phyloP scores from a whole-genome alignment of 139 green algal species.

The Chlorella ohadii region DNA sequence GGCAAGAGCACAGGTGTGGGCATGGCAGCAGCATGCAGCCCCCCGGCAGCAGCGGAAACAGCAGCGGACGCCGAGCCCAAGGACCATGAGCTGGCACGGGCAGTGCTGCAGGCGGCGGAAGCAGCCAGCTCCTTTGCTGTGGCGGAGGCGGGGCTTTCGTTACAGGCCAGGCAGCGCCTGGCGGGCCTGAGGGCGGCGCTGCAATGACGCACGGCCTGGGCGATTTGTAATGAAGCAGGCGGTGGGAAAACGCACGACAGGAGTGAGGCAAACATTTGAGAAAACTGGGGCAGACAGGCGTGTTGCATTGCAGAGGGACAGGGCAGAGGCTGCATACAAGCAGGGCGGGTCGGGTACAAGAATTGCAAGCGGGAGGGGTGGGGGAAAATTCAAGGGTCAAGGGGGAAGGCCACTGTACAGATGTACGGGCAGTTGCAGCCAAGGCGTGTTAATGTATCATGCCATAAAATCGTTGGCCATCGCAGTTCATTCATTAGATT shows the following conservation, averaged over 20 bases:
- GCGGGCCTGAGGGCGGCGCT: background rate
- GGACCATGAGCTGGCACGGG: background rate
- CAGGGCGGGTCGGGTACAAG: background rate
- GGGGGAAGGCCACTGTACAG: no score
- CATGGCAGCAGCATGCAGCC: background rate
- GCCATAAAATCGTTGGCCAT: no score
- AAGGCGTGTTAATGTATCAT: no score
- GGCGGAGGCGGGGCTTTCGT: constrained; percentile 3
- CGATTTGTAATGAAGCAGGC: background rate
- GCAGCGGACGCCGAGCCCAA: background rate
- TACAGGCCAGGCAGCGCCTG: constrained; percentile 18
- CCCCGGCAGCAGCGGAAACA: background rate
- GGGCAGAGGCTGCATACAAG: background rate
- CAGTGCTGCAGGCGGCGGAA: constrained; percentile 12
- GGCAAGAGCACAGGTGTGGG: background rate
- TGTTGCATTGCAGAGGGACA: background rate
- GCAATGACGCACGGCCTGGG: background rate
- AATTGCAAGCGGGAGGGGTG: no score
- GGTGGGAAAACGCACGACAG: no score
- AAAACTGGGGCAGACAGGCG: background rate
- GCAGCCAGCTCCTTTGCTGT: background rate
- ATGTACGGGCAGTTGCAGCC: no score
- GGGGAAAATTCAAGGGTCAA: no score
- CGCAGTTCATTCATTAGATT: no score
- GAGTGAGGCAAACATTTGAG: no score